Evolutionary conservation across 2,329 filamentous ascomycete genomes (phyloP), one percentile per base, ranked within the genome.

Genomic region (Aureobasidium leucospermi): DNA sequence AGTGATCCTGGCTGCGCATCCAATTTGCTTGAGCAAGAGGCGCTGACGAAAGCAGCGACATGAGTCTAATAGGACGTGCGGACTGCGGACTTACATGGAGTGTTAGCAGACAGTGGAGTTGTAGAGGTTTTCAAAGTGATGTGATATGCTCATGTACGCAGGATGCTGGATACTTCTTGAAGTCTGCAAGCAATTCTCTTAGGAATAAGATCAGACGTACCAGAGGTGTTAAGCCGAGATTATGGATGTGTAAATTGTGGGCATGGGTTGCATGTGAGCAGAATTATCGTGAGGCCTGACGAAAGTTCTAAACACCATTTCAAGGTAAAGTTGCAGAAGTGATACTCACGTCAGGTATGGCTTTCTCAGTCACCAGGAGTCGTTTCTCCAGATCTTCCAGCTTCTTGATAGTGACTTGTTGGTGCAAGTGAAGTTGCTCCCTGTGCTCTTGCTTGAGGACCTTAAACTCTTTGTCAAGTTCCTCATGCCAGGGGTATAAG

Each of bases 401-500:
- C 16, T 38, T 42, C 38, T 59, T 48, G 7, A 59, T 38, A n/a
- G 45, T 59, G 46, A 51, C 46, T 19, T 59, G 36, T 16, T 59
- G 57, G 13, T 51, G 45, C n/a, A 56, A 38, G 28, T 64, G 59
- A 19, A 66, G 16, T 32, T 65, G 46, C 10, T 58, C 51, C 7
- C 53, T 47, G 32, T 67, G 65, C 49, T 67, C 66, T 39, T 46
- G 42, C 39, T 56, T 64, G 36, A 67, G 53, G 10, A 56, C 60
- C n/a, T 60, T 60, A 29, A 67, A 67, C 29, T 66, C 66, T 6
- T 63, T 58, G 55, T 66, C 66, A 8, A 67, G 61, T 42, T 66
- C 64, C 45, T 59, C 61, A 42, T 67, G 66, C 66, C 66, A 67
- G 32, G 66, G 66, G n/a, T 67, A 67, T 19, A 67, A 51, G 0